Conservation (phyloP, 306 rosid genomes). For the Begonia loranthoides region DNA sequence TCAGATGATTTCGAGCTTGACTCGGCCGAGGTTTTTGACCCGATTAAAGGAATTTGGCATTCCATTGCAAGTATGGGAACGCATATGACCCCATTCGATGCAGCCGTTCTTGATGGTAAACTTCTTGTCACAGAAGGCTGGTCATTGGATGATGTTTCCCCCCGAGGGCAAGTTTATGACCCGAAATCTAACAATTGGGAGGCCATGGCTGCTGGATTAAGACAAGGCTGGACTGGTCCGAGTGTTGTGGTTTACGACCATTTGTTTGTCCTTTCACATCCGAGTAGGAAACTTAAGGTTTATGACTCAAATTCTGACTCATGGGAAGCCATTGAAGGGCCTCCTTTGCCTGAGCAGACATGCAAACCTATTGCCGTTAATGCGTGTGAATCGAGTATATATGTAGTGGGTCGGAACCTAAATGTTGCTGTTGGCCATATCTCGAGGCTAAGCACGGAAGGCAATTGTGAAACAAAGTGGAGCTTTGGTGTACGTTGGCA, state of each 20-base stretch:
- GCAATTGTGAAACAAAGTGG: conserved; percentile 27
- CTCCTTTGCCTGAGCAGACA: conserved; percentile 83
- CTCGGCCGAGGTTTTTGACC: conserved; percentile 77
- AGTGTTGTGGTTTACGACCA: conserved; percentile 73
- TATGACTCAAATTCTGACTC: conserved; percentile 53
- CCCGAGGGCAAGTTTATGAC: conserved; percentile 89
- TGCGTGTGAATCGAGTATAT: conserved; percentile 52
- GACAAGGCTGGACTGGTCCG: conserved; percentile 99
- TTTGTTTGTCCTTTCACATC: conserved; percentile 86
- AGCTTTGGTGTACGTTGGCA: conserved; percentile 67
- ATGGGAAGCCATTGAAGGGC: conserved; percentile 86
- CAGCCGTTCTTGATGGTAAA: conserved; percentile 81
- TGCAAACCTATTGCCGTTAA: conserved; percentile 92
- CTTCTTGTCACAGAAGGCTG: conserved; percentile 97
- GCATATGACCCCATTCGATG: conserved; percentile 84
- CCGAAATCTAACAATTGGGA: conserved; percentile 76
- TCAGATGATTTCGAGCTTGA: conserved; percentile 66
- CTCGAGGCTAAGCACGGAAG: conserved; percentile 39
- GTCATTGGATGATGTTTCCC: conserved; percentile 89
- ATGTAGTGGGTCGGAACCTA: conserved; percentile 76
- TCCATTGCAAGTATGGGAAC: conserved; percentile 79
- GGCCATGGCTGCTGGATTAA: conserved; percentile 74
- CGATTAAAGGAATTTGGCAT: conserved; percentile 51
- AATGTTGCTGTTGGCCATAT: conserved; percentile 78
- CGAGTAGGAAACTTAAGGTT: conserved; percentile 84